These are phyloP conservation scores for Hyparrhenia diplandra DNA, from an alignment of 176 grass and related monocot genomes.

Conservation along the genomic window DNA sequence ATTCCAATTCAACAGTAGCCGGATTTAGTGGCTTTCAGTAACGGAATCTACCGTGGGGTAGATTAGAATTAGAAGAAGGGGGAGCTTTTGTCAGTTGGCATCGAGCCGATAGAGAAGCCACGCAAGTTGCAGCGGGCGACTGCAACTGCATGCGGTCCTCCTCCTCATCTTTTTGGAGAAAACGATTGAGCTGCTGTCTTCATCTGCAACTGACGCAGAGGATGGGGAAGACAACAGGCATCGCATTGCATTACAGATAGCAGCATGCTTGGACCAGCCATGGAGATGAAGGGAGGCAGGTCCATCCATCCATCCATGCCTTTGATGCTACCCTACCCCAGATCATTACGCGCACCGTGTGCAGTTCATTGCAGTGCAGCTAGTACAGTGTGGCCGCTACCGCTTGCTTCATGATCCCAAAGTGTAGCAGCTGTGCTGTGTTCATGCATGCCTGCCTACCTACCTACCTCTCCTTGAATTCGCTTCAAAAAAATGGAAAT, in stretches of 20 bases:
- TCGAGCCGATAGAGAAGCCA: constrained; percentile 13
- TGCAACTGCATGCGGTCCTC: too few species aligned
- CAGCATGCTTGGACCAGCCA: neutral
- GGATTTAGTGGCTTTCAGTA: neutral
- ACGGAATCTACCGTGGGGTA: neutral
- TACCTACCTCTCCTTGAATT: neutral
- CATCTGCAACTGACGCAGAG: constrained; percentile 19
- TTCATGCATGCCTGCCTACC: neutral
- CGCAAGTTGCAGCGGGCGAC: constrained; percentile 22
- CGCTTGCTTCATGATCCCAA: neutral
- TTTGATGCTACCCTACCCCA: constrained; percentile 7
- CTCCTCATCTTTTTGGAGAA: constrained; percentile 41
- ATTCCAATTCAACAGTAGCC: neutral
- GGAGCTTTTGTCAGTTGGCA: constrained; percentile 21
- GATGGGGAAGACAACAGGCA: neutral
- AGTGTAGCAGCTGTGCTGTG: neutral
- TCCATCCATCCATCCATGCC: neutral
- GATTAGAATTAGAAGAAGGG: neutral
- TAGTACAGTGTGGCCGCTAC: neutral
- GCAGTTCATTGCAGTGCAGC: neutral
- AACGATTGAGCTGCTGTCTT: constrained; percentile 41
- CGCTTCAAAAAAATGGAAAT: too few species aligned
- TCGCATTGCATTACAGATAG: neutral
- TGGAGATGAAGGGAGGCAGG: neutral
- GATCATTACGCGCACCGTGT: neutral